phyloP scores from a whole-genome alignment of 139 green algal species.

The Asterochloris sp. region DNA sequence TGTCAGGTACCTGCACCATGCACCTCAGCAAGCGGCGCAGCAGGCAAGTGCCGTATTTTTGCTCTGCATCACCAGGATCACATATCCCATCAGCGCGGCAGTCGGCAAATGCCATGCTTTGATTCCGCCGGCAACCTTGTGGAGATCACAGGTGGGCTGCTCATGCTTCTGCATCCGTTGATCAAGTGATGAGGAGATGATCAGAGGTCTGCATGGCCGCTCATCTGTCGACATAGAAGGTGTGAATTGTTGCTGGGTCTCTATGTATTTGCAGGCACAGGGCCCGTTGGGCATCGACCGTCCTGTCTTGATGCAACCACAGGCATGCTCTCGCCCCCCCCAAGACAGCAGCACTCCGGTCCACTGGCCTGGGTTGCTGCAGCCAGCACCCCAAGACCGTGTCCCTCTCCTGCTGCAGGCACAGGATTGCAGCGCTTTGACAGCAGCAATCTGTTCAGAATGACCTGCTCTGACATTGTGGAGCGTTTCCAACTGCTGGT shows the following conservation, averaged over 20 bases:
- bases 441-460: slow-evolving; percentile 47
- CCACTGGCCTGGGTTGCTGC: too few relatives aligned
- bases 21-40: slow-evolving; percentile 14
- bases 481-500: slow-evolving; percentile 83
- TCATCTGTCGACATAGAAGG: too few relatives aligned
- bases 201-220: too few relatives aligned
- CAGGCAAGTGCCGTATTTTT: neutral
- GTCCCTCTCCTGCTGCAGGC: slow-evolving; percentile 19
- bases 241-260: too few relatives aligned
- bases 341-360: too few relatives aligned
- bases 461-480: slow-evolving; percentile 77
- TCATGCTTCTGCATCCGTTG: slow-evolving; percentile 84
- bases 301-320: too few relatives aligned
- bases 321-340: too few relatives aligned
- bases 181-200: slow-evolving; percentile 85
- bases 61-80: too few relatives aligned
- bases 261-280: too few relatives aligned
- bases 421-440: slow-evolving; percentile 74
- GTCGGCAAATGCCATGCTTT: too few relatives aligned
- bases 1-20: slow-evolving; percentile 71
- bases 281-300: too few relatives aligned
- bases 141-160: slow-evolving; percentile 81
- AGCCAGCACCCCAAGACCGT: neutral
- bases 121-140: slow-evolving; percentile 88
- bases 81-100: too few relatives aligned